Conservation (phyloP, 2,329 filamentous ascomycete species). For the Onygenales sp. region DNA sequence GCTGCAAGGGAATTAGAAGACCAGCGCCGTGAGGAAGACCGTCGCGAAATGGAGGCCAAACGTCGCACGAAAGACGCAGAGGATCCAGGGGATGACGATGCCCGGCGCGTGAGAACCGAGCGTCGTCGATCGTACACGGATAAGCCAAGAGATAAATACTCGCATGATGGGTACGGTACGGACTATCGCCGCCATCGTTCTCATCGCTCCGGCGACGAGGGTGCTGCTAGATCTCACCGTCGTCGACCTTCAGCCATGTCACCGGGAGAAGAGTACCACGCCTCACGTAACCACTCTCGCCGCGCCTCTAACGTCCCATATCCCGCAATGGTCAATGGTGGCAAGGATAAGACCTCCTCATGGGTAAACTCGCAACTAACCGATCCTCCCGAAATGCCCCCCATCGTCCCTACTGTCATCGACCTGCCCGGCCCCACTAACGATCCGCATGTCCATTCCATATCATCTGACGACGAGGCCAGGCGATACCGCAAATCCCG, state of each 20-base stretch:
- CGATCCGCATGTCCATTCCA: slow-evolving; percentile 22
- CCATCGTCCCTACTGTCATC: slow-evolving; percentile 36
- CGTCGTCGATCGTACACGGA: slow-evolving; percentile 25
- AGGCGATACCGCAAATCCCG: slow-evolving; percentile 27
- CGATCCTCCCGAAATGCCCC: slow-evolving; percentile 40
- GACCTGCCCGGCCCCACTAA: slow-evolving; percentile 27
- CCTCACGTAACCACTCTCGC: slow-evolving; percentile 19
- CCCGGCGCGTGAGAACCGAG: slow-evolving; percentile 17
- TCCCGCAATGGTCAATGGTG: slow-evolving; percentile 25
- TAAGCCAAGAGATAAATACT: slow-evolving; percentile 17
- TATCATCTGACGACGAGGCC: slow-evolving; percentile 35
- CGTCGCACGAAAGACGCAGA: slow-evolving; percentile 23
- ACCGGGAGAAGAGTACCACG: slow-evolving; percentile 24
- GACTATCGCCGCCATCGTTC: slow-evolving; percentile 21
- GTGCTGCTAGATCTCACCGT: slow-evolving; percentile 21
- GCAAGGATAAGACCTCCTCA: slow-evolving; percentile 40
- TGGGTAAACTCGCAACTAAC: slow-evolving; percentile 41
- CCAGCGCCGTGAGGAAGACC: slow-evolving; percentile 25
- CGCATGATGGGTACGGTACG: slow-evolving; percentile 18
- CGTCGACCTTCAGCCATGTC: slow-evolving; percentile 24
- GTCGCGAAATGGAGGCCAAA: slow-evolving; percentile 22
- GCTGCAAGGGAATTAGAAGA: slow-evolving; percentile 35
- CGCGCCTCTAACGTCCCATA: slow-evolving; percentile 11
- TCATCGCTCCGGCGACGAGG: slow-evolving; percentile 24
- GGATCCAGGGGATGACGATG: slow-evolving; percentile 12